Evolutionary conservation across 768 basidiomycete genomes (phyloP).

Genomic region (Pholiota molesta): DNA sequence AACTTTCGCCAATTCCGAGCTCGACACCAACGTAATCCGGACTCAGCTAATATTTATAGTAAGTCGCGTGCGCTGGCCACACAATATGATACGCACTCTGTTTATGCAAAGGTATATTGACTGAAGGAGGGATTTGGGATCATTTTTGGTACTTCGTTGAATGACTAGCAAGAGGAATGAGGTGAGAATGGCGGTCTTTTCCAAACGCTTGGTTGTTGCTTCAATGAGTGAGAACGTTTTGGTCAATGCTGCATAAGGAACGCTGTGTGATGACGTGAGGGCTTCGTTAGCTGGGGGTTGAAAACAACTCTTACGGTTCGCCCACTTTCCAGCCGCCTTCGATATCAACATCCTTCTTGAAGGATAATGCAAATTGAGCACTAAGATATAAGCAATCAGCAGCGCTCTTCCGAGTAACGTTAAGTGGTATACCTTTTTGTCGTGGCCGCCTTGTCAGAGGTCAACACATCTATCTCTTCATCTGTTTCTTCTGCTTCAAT

Average conservation of each 20-base stretch:
- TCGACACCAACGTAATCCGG: constrained; percentile 96
- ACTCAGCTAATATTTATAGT: constrained; percentile 61
- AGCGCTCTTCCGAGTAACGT: background rate
- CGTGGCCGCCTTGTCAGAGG: constrained; percentile 42
- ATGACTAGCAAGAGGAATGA: constrained; percentile 90
- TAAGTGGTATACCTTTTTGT: constrained; percentile 58
- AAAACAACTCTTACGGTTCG: constrained; percentile 63
- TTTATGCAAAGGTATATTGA: constrained; percentile 97
- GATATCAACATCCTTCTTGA: constrained; percentile 71
- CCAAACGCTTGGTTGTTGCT: constrained; percentile 91
- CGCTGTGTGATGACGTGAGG: constrained; percentile 53
- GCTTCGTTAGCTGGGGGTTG: background rate
- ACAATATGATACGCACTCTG: constrained; percentile 54
- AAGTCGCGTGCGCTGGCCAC: background rate
- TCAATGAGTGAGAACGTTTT: constrained; percentile 90
- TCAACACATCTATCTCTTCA: constrained; percentile 35
- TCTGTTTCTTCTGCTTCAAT: constrained; percentile 26
- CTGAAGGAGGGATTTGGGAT: constrained; percentile 77
- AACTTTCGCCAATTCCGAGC: constrained; percentile 93
- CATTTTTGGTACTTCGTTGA: constrained; percentile 76
- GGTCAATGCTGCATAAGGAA: constrained; percentile 93
- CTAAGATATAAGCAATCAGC: constrained; percentile 34
- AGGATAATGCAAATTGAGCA: constrained; percentile 68
- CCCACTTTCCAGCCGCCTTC: constrained; percentile 85
- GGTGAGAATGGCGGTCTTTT: constrained; percentile 89